Conservation (phyloP, 1,139 yeast genomes). For the Waltiozyma sp. region DNA sequence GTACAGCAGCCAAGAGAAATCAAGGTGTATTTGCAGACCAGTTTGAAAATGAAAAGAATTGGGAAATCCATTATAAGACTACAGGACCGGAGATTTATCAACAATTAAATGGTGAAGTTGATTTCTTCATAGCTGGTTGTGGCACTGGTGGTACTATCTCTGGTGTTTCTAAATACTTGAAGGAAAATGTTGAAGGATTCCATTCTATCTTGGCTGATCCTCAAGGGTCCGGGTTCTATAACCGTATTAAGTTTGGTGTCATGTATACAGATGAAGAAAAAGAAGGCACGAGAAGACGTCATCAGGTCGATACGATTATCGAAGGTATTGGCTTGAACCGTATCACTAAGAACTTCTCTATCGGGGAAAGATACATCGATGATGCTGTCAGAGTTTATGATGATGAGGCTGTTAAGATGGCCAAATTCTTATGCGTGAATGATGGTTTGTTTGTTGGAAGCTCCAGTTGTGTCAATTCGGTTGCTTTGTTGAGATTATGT, state of each 20-base stretch:
- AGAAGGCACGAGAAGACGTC: constrained; percentile 90
- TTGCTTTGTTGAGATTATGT: constrained; percentile 72
- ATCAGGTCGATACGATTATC: constrained; percentile 88
- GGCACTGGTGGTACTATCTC: constrained; percentile 80
- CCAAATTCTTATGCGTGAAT: constrained; percentile 62
- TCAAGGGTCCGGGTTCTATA: constrained; percentile 86
- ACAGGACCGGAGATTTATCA: constrained; percentile 86
- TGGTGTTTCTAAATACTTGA: constrained; percentile 71
- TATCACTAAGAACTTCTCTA: constrained; percentile 67
- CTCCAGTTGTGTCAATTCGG: constrained; percentile 87
- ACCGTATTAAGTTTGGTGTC: constrained; percentile 79
- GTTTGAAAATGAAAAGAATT: constrained; percentile 85
- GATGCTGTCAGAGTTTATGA: constrained; percentile 75
- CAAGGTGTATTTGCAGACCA: constrained; percentile 90
- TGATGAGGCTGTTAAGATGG: constrained; percentile 77
- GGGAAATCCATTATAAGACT: constrained; percentile 70
- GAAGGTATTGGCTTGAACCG: constrained; percentile 93
- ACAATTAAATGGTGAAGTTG: constrained; percentile 56
- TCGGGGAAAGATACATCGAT: constrained; percentile 62
- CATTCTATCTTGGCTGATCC: constrained; percentile 77
- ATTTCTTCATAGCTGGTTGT: constrained; percentile 67
- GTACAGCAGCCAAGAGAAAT: constrained; percentile 39
- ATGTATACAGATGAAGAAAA: constrained; percentile 84
- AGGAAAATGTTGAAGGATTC: constrained; percentile 32
- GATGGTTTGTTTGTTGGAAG: constrained; percentile 92